phyloP scores from a whole-genome alignment of 2,329 filamentous ascomycete species.

The Chalaropsis ovoidea region DNA sequence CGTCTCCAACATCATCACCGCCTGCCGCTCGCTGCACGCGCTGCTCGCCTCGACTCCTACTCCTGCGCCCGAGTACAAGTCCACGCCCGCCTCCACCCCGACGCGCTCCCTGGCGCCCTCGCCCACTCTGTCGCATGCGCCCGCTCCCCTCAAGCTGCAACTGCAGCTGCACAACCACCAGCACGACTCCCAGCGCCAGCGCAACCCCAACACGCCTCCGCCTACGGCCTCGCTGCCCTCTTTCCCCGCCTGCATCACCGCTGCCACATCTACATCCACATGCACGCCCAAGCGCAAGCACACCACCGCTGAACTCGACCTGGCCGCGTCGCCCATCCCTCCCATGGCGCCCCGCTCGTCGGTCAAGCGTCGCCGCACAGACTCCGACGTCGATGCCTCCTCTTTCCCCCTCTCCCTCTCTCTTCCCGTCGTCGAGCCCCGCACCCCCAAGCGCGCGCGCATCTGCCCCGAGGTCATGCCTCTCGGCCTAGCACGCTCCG shows the following conservation, averaged over 20 bases:
- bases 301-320: conserved; percentile 14
- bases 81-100: conserved; percentile 1
- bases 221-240: conserved; percentile 30
- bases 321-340: conserved; percentile 18
- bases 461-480: conserved; percentile 52
- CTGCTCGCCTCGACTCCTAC: conserved; percentile 40
- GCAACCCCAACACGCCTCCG: conserved; percentile 38
- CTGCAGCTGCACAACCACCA: conserved; percentile 14
- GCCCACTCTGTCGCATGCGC: conserved; percentile 14
- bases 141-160: conserved; percentile 15
- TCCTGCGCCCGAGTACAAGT: conserved; percentile 9
- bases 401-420: conserved; percentile 26
- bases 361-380: conserved; percentile 45
- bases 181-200: conserved; percentile 25
- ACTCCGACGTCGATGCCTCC: conserved; percentile 35
- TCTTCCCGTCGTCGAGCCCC: conserved; percentile 31
- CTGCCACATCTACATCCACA: too few species aligned
- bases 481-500: conserved; percentile 47
- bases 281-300: conserved; percentile 36
- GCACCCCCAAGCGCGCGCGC: conserved; percentile 51
- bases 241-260: conserved; percentile 42
- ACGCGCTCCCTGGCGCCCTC: conserved; percentile 14
- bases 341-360: conserved; percentile 21
- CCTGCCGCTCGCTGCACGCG: conserved; percentile 52
- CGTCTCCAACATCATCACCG: conserved; percentile 45